phyloP scores from a whole-genome alignment of 202 grass and related monocot species.

The Eragrostis tef region DNA sequence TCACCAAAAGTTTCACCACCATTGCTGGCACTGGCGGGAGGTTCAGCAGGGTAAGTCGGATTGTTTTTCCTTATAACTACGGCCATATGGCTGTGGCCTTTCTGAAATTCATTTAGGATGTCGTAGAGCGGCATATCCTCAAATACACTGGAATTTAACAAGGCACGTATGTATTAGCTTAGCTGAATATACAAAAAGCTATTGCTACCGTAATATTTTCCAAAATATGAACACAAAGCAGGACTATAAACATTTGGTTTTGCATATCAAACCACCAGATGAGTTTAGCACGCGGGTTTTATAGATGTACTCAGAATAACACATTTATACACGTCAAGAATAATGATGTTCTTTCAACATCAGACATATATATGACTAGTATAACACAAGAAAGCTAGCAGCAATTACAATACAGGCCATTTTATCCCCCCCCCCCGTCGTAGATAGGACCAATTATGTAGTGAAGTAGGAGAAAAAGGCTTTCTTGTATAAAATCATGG shows the following conservation, averaged over 20 bases:
- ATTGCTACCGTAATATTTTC: not conserved
- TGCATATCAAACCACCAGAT: not conserved
- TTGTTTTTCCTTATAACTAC: conserved; percentile 70
- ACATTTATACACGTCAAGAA: conserved; percentile 3
- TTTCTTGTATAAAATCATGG: not conserved
- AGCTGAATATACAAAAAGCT: conserved; percentile 32
- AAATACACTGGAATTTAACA: conserved; percentile 60
- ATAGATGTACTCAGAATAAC: not conserved
- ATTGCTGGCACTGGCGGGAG: conserved; percentile 35
- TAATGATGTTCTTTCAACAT: not conserved
- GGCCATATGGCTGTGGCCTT: conserved; percentile 97
- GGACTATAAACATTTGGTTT: not conserved
- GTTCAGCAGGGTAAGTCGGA: conserved; percentile 25
- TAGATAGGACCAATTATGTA: not conserved
- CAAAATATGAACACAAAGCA: not conserved
- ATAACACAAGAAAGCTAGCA: not conserved
- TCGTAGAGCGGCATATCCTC: conserved; percentile 95
- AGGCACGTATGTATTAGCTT: conserved; percentile 24
- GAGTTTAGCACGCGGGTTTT: no score
- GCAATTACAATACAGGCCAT: not conserved
- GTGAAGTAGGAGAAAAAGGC: not conserved
- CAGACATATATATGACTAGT: not conserved
- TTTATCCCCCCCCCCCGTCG: no score
- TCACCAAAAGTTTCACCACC: conserved; percentile 56
- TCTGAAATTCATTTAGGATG: conserved; percentile 98